Evolutionary conservation across 2,329 filamentous ascomycete genomes (phyloP).

Genomic region (Paecilomyces sp.): DNA sequence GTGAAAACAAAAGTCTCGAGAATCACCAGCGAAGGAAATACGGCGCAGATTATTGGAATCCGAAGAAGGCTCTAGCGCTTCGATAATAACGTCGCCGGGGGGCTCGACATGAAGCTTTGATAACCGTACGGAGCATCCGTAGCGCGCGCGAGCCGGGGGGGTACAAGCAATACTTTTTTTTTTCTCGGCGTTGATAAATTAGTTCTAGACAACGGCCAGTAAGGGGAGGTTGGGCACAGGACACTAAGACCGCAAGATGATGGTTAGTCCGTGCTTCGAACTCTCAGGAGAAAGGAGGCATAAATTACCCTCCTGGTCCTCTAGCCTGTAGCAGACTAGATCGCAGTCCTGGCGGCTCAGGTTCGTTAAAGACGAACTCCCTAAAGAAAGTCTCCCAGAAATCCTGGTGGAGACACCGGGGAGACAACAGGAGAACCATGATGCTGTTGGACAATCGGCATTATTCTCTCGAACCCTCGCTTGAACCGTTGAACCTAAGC

Average conservation of each 20-base stretch:
- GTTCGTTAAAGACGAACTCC: neutral
- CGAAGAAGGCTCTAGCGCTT: neutral
- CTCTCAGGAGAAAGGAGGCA: neutral
- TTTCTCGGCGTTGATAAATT: neutral
- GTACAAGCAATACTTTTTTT: neutral
- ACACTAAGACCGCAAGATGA: neutral
- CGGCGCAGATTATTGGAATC: neutral
- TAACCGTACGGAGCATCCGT: neutral
- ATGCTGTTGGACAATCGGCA: neutral
- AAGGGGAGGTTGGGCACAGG: neutral
- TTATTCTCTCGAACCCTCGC: neutral
- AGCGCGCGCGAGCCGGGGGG: neutral
- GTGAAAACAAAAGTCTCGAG: neutral
- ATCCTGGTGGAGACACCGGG: neutral
- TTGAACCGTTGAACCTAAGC: neutral
- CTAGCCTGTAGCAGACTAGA: neutral
- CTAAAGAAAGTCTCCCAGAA: neutral
- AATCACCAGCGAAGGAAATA: neutral
- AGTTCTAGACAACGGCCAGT: neutral
- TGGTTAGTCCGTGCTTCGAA: neutral
- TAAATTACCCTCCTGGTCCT: neutral
- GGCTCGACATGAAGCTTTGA: neutral
- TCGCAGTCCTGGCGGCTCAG: neutral
- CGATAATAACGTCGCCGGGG: too few relatives aligned
- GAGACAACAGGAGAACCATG: neutral